These are phyloP conservation scores for Malassezia brasiliensis DNA, from an alignment of 1,284 basidiomycete genomes.

Conservation along the genomic window DNA sequence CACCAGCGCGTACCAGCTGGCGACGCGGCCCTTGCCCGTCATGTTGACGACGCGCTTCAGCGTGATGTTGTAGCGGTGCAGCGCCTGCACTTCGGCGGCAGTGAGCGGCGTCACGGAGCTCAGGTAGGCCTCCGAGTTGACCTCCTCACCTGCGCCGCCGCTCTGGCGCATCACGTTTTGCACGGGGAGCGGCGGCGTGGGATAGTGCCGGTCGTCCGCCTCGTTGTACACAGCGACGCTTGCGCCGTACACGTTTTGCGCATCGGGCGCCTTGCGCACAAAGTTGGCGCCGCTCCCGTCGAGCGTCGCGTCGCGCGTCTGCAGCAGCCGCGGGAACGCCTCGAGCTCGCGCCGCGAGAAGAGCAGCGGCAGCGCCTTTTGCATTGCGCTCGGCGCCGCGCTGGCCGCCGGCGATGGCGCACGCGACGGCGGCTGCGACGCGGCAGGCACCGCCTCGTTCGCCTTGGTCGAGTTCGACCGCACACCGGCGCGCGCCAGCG, in stretches of 20 bases:
- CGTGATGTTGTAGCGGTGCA: conserved; percentile 41
- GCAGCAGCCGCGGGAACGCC: conserved; percentile 35
- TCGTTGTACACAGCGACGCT: conserved; percentile 37
- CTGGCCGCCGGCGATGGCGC: too few relatives aligned
- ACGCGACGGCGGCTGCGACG: too few relatives aligned
- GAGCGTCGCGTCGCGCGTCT: conserved; percentile 42
- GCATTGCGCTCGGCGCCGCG: conserved; percentile 16
- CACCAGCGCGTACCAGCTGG: conserved; percentile 60
- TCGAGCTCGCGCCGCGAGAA: conserved; percentile 25
- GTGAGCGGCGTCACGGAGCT: conserved; percentile 40
- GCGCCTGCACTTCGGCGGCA: conserved; percentile 30
- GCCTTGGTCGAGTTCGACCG: neutral
- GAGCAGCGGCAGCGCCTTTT: conserved; percentile 29
- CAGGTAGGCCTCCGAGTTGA: conserved; percentile 34
- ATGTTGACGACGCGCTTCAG: conserved; percentile 61
- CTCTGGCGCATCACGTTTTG: conserved; percentile 25
- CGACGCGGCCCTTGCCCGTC: conserved; percentile 74
- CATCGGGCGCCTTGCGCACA: conserved; percentile 19
- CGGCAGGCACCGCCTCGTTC: too few relatives aligned
- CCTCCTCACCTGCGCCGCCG: conserved; percentile 29
- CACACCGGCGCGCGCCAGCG: neutral
- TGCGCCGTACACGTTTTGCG: conserved; percentile 20
- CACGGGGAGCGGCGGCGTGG: conserved; percentile 29
- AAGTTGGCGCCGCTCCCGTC: conserved; percentile 36
- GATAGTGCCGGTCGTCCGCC: conserved; percentile 24